Evolutionary conservation across 2,329 filamentous ascomycete genomes (phyloP), one percentile per base, ranked within the genome.

Genomic region (Biscogniauxia sp.): DNA sequence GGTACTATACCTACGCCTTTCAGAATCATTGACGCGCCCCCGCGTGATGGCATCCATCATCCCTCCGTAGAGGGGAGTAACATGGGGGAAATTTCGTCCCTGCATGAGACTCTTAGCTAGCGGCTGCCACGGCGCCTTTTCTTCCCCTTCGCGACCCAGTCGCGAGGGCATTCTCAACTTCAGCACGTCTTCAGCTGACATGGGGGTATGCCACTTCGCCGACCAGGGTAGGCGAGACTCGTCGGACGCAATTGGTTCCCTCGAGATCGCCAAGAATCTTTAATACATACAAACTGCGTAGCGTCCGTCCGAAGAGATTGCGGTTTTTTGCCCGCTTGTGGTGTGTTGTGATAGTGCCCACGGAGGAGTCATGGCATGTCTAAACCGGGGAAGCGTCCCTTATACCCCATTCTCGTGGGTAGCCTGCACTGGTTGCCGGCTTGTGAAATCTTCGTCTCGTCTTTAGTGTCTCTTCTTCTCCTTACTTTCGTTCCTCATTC

Each of bases 151-250:
- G 56, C 55, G 52, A 53, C 53, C 32, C 13, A 56, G 50, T 13
- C 37, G 32, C 5, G 53, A 61, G 59, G 59, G 61, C 55, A 55
- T 51, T 32, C 51, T 63, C 51, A n/a, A 51, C 54, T 55, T 53
- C 51, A 20, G 50, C 25, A 15, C 51, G 15, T 55, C 45, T 67
- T 67, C 65, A 67, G 65, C 65, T 67, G 57, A 49, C 65, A 67
- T 55, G 65, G 65, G 65, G 23, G 57, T 61, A 59, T 60, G 49
- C 56, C 61, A 56, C 59, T 61, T 56, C 62, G 11, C 25, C 59
- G 59, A 28, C 59, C 55, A 56, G 57, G 59, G 23, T 51, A 37
- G 54, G 20, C 25, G 51, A 23, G 54, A 49, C 52, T 37, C 20
- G 11, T 56, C 19, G 49, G 25, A 15, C 28, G 54, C 45, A 45